phyloP scores from a whole-genome alignment of 345 rosid genomes.

The Euphorbia lathyris region DNA sequence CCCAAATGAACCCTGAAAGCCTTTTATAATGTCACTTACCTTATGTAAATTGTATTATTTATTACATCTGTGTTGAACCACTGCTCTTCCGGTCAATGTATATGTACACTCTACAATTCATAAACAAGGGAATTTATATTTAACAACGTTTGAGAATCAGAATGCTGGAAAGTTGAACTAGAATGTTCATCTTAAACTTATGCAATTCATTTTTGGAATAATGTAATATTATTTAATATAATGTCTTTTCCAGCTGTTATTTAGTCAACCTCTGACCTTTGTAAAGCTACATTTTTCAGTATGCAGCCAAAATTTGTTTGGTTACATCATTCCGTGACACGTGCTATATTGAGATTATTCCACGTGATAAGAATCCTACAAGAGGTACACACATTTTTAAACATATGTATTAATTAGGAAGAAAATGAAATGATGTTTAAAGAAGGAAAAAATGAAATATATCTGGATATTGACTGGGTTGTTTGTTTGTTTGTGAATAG shows the following conservation, averaged over 20 bases:
- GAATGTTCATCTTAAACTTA: neutral
- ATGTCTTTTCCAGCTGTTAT: neutral
- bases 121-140: no score
- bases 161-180: no score
- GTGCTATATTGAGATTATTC: slow-evolving; percentile 76
- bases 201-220: neutral
- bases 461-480: neutral
- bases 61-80: no score
- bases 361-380: slow-evolving; percentile 57
- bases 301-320: slow-evolving; percentile 70
- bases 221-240: neutral
- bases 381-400: slow-evolving; percentile 68
- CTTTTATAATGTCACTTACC: no score
- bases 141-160: no score
- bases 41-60: no score
- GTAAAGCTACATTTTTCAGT: slow-evolving; percentile 48
- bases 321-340: slow-evolving; percentile 92
- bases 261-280: slow-evolving; percentile 22
- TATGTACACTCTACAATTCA: no score
- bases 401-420: no score
- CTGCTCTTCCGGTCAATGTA: no score
- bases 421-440: neutral
- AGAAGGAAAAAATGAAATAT: neutral
- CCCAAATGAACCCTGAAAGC: no score
- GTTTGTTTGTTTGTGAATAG: slow-evolving; percentile 33